These are phyloP conservation scores for Ustilago loliicola DNA, from an alignment of 1,284 basidiomycete genomes.

Conservation along the genomic window DNA sequence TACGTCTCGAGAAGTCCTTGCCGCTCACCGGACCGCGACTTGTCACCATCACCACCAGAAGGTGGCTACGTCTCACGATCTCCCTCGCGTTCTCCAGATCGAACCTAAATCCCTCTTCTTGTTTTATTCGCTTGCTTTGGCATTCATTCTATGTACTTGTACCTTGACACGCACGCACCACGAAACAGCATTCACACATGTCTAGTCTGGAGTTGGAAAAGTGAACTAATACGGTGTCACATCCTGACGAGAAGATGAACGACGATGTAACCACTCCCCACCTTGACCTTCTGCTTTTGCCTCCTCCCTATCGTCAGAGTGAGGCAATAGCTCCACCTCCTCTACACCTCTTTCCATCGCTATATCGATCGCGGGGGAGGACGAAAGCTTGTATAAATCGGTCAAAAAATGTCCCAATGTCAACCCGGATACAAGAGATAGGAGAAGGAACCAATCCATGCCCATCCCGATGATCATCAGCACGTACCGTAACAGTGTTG, in stretches of 20 bases:
- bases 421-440: slow-evolving; percentile 19
- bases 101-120: not conserved
- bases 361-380: no score
- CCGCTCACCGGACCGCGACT: slow-evolving; percentile 17
- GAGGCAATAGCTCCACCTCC: slow-evolving; percentile 1
- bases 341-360: not conserved
- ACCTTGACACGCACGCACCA: no score
- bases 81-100: not conserved
- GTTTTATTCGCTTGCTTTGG: not conserved
- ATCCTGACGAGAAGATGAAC: not conserved
- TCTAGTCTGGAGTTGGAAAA: not conserved
- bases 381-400: slow-evolving; percentile 10
- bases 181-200: not conserved
- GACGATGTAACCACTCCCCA: not conserved
- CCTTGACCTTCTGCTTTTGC: not conserved
- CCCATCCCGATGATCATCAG: slow-evolving; percentile 52
- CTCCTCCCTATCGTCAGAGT: slow-evolving; percentile 3
- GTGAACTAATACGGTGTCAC: not conserved
- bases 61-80: slow-evolving; percentile 1
- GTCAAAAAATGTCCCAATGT: slow-evolving; percentile 16
- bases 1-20: slow-evolving; percentile 26
- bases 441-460: slow-evolving; percentile 49
- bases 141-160: slow-evolving; percentile 1
- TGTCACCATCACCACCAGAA: slow-evolving; percentile 68
- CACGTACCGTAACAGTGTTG: slow-evolving; percentile 31